Conservation (phyloP, 805 yeast species). For the Barnettozyma vustinii region DNA sequence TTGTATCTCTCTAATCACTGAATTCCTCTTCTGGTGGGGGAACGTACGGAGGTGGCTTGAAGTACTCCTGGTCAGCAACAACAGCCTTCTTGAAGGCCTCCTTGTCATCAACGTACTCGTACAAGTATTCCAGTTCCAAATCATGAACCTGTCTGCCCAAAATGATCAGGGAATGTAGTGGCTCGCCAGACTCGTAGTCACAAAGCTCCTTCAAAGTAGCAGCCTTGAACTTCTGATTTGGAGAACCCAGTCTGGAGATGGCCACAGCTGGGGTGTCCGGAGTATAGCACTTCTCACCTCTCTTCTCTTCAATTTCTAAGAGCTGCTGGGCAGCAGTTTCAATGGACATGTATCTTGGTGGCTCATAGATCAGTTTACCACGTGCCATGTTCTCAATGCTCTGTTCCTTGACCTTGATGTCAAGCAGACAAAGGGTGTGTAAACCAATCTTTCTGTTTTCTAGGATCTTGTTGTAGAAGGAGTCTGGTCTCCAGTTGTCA, state of each 20-base stretch:
- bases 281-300: slow-evolving; percentile 75
- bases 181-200: slow-evolving; percentile 87
- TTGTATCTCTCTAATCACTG: slow-evolving; percentile 13
- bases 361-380: slow-evolving; percentile 88
- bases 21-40: slow-evolving; percentile 40
- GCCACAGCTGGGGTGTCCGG: slow-evolving; percentile 91
- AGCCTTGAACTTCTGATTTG: slow-evolving; percentile 75
- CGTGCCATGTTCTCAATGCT: slow-evolving; percentile 90
- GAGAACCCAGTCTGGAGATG: slow-evolving; percentile 86
- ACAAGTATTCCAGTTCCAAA: slow-evolving; percentile 78
- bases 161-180: slow-evolving; percentile 85
- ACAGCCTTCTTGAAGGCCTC: slow-evolving; percentile 42
- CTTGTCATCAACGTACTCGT: slow-evolving; percentile 65
- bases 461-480: slow-evolving; percentile 82
- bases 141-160: slow-evolving; percentile 94
- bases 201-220: slow-evolving; percentile 76
- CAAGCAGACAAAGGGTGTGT: slow-evolving; percentile 83
- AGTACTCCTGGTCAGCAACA: slow-evolving; percentile 55
- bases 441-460: slow-evolving; percentile 89
- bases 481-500: slow-evolving; percentile 93
- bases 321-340: slow-evolving; percentile 85
- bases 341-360: slow-evolving; percentile 94
- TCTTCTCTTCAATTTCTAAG: slow-evolving; percentile 76
- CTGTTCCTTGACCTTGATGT: slow-evolving; percentile 95
- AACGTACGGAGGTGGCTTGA: slow-evolving; percentile 67